Conservation (phyloP, 768 basidiomycete genomes). For the Lactarius sanguifluus region DNA sequence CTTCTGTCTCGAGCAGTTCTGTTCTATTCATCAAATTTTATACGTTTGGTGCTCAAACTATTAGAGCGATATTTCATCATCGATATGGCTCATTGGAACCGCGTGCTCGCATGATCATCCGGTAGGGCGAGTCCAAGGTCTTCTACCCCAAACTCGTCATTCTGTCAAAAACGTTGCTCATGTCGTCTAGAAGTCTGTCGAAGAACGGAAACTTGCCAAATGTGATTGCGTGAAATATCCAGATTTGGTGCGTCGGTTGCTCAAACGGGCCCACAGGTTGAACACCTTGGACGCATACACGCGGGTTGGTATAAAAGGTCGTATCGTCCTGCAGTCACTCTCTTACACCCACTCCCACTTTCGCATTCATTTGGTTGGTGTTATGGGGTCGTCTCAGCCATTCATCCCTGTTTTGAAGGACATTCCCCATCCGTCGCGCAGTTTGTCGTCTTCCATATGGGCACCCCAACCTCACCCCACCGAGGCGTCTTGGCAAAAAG, state of each 20-base stretch:
- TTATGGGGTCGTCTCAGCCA: slow-evolving; percentile 29
- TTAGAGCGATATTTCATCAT: slow-evolving; percentile 4
- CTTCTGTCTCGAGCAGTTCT: background rate
- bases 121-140: background rate
- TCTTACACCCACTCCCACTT: slow-evolving; percentile 23
- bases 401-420: slow-evolving; percentile 26
- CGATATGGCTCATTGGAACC: background rate
- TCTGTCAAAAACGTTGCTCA: slow-evolving; percentile 20
- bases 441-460: slow-evolving; percentile 61
- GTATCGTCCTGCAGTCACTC: slow-evolving; percentile 18
- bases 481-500: slow-evolving; percentile 65
- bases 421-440: slow-evolving; percentile 26
- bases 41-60: background rate
- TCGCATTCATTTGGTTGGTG: slow-evolving; percentile 5
- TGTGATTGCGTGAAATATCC: slow-evolving; percentile 26
- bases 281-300: slow-evolving; percentile 17
- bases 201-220: slow-evolving; percentile 26
- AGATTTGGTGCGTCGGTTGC: slow-evolving; percentile 24
- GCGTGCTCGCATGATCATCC: background rate
- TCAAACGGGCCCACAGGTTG: slow-evolving; percentile 10
- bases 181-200: slow-evolving; percentile 27
- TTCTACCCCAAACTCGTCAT: slow-evolving; percentile 8
- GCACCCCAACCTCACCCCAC: slow-evolving; percentile 75
- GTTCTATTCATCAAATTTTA: background rate
- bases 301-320: slow-evolving; percentile 27